Conservation (phyloP, 768 basidiomycete species). For the Kwoniella europaea region DNA sequence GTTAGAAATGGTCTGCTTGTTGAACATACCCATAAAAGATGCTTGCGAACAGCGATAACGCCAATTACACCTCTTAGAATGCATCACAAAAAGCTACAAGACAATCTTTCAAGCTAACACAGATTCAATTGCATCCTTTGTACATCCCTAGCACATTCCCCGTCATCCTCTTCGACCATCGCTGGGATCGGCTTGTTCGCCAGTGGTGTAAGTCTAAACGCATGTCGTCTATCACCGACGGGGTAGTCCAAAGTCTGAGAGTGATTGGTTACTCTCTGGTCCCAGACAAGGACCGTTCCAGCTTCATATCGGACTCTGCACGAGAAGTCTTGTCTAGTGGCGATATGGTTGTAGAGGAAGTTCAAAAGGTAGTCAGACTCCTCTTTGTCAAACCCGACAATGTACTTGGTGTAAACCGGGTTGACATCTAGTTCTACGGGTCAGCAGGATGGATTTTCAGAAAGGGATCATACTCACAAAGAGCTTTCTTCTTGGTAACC, state of each 20-base stretch:
- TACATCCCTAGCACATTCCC: neutral
- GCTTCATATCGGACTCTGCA: constrained; percentile 20
- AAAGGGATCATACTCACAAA: neutral
- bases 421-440: constrained; percentile 7
- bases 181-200: neutral
- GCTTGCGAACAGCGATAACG: too few species aligned
- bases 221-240: neutral
- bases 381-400: constrained; percentile 19
- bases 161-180: neutral
- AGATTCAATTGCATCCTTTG: neutral
- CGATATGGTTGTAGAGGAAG: constrained; percentile 22
- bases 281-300: constrained; percentile 22
- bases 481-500: constrained; percentile 14
- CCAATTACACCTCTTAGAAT: too few species aligned
- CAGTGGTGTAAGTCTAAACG: neutral
- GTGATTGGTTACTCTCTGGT: constrained; percentile 9
- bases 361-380: constrained; percentile 20
- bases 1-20: too few species aligned
- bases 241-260: neutral
- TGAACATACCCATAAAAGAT: too few species aligned
- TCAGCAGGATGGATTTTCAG: neutral
- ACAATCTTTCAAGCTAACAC: neutral
- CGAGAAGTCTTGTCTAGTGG: constrained; percentile 21
- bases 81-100: too few species aligned
- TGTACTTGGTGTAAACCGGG: constrained; percentile 12